Evolutionary conservation across 75 land plant species (phyloP).

Genomic region (Selaginella tamariscina): DNA sequence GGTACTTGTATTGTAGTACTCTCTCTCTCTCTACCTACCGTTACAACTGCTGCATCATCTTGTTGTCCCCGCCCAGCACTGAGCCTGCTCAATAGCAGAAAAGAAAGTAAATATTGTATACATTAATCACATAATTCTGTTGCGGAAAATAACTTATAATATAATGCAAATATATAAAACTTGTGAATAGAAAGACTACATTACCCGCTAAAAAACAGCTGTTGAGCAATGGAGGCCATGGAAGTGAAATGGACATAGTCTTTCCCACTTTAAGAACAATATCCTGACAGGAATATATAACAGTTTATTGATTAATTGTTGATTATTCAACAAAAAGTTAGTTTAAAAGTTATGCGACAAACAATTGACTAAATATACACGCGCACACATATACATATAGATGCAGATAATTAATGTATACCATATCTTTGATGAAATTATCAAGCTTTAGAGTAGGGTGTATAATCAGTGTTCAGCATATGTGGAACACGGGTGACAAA

Average conservation of each 20-base stretch:
- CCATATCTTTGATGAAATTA: neutral
- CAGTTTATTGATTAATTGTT: neutral
- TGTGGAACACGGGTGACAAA: slow-evolving; percentile 57
- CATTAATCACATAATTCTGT: no score
- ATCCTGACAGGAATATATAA: no score
- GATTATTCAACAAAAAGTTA: neutral
- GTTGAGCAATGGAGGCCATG: neutral
- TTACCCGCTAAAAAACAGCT: slow-evolving; percentile 1
- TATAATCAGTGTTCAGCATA: slow-evolving; percentile 48
- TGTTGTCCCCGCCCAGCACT: slow-evolving; percentile 72
- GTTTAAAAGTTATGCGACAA: no score
- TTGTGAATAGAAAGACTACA: no score
- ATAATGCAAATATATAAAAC: no score
- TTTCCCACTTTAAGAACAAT: neutral
- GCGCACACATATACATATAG: no score
- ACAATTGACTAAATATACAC: no score
- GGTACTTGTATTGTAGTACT: no score
- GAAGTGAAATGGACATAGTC: neutral
- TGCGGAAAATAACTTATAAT: no score
- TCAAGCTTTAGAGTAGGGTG: slow-evolving; percentile 52
- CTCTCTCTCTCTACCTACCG: no score
- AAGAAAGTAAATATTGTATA: no score
- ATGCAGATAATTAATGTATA: no score
- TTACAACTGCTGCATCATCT: slow-evolving; percentile 95
- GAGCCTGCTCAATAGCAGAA: slow-evolving; percentile 72